Percentiles rank a stretch among this genome's conserved stretches.
phyloP scores from a whole-genome alignment of 129 eudicot species.

The Logfia minima region DNA sequence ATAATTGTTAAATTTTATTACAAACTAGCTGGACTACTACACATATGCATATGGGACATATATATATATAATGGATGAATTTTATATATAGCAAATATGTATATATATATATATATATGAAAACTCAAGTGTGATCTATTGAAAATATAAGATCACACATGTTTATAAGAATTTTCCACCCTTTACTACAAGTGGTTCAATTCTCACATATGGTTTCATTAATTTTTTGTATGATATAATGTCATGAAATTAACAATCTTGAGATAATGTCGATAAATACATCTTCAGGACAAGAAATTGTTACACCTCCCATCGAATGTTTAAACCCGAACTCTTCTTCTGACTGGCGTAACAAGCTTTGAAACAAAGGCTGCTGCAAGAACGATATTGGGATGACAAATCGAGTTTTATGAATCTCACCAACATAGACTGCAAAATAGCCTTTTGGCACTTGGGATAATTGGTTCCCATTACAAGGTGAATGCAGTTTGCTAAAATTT shows the following conservation, averaged over 20 bases:
- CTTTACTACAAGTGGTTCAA: too few relatives aligned
- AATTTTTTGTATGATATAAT: not conserved
- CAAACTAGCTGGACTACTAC: too few relatives aligned
- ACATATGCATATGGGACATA: too few relatives aligned
- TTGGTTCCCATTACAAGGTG: slow-evolving; percentile 14
- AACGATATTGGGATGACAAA: slow-evolving; percentile 44
- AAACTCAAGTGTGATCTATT: not conserved
- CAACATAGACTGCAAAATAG: slow-evolving; percentile 58
- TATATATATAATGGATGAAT: too few relatives aligned
- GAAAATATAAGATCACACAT: not conserved
- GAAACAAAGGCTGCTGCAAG: slow-evolving; percentile 49
- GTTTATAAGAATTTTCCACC: not conserved
- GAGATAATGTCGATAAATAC: slow-evolving; percentile 27
- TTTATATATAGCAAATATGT: too few relatives aligned
- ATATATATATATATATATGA: too few relatives aligned
- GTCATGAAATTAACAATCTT: slow-evolving; percentile 17
- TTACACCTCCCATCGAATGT: slow-evolving; percentile 58
- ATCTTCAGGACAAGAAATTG: slow-evolving; percentile 54
- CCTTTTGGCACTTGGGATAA: slow-evolving; percentile 40
- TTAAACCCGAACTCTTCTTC: slow-evolving; percentile 45
- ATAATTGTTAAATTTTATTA: too few relatives aligned
- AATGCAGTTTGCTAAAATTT: slow-evolving; percentile 17
- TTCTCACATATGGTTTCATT: too few relatives aligned
- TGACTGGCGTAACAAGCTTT: slow-evolving; percentile 38
- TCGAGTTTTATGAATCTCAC: slow-evolving; percentile 36